Evolutionary conservation across 805 yeast genomes (phyloP).

Genomic region (Limtongozyma cylindracea): DNA sequence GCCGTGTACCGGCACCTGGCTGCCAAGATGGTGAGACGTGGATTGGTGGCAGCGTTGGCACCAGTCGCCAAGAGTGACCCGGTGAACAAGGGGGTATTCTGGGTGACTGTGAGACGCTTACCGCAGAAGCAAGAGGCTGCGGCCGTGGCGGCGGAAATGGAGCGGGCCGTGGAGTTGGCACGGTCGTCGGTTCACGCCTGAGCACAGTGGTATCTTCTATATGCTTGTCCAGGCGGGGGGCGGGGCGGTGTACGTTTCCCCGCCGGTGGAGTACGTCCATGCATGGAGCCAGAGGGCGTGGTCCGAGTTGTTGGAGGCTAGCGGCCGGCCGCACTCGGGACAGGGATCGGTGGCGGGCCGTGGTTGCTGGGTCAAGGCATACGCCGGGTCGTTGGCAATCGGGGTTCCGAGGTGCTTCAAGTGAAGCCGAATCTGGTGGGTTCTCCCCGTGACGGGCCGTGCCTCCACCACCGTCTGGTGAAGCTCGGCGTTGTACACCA

Average conservation of each 20-base stretch:
- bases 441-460: slow-evolving; percentile 23
- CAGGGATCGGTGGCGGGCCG: background rate
- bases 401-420: slow-evolving; percentile 15
- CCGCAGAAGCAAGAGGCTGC: too few species aligned
- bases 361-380: slow-evolving; percentile 1
- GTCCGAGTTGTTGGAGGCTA: background rate
- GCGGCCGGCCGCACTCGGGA: background rate
- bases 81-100: too few species aligned
- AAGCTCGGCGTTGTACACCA: slow-evolving; percentile 6
- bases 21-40: too few species aligned
- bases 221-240: background rate
- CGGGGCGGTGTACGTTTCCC: background rate
- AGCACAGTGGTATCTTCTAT: too few species aligned
- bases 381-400: slow-evolving; percentile 3
- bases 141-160: too few species aligned
- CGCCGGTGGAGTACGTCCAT: background rate
- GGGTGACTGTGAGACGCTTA: too few species aligned
- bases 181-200: too few species aligned
- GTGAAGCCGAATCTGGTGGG: slow-evolving; percentile 33
- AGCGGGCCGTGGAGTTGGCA: too few species aligned
- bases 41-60: too few species aligned
- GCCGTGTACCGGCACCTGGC: too few species aligned
- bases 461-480: slow-evolving; percentile 20
- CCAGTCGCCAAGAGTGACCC: too few species aligned
- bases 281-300: background rate